These are phyloP conservation scores for Sungouiella blattae DNA, from an alignment of 805 yeast genomes.

Conservation along the genomic window DNA sequence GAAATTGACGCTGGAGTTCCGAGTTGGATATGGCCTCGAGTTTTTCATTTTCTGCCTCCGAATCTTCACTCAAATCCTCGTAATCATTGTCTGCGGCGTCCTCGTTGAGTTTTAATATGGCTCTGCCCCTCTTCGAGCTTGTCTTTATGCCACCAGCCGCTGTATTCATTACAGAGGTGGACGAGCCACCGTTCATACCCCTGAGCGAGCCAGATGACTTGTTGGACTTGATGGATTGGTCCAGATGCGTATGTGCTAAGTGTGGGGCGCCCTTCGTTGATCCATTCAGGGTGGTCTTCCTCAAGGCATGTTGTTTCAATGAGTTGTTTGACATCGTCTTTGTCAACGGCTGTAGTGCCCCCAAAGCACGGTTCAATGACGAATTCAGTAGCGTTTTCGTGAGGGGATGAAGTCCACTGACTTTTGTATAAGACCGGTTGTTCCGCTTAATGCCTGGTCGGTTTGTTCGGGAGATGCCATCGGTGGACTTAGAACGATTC, in stretches of 20 bases:
- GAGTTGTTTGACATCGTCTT: constrained; percentile 16
- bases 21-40: neutral
- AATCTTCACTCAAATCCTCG: constrained; percentile 30
- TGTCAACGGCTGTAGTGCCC: constrained; percentile 13
- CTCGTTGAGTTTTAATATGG: constrained; percentile 38
- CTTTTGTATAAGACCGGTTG: constrained; percentile 35
- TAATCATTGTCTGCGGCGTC: constrained; percentile 32
- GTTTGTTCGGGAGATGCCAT: constrained; percentile 29
- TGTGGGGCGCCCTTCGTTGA: constrained; percentile 5
- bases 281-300: constrained; percentile 13
- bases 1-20: neutral
- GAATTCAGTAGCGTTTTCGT: constrained; percentile 32
- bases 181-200: constrained; percentile 17
- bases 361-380: constrained; percentile 14
- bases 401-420: constrained; percentile 34
- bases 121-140: constrained; percentile 35
- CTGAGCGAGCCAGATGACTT: constrained; percentile 34
- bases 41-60: constrained; percentile 10
- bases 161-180: constrained; percentile 6
- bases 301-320: constrained; percentile 8
- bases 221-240: constrained; percentile 22
- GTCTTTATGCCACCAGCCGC: constrained; percentile 30
- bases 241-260: constrained; percentile 12
- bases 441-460: constrained; percentile 26
- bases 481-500: constrained; percentile 39